Conservation (phyloP, 176 grass and related monocot species). For the Oryza officinalis region DNA sequence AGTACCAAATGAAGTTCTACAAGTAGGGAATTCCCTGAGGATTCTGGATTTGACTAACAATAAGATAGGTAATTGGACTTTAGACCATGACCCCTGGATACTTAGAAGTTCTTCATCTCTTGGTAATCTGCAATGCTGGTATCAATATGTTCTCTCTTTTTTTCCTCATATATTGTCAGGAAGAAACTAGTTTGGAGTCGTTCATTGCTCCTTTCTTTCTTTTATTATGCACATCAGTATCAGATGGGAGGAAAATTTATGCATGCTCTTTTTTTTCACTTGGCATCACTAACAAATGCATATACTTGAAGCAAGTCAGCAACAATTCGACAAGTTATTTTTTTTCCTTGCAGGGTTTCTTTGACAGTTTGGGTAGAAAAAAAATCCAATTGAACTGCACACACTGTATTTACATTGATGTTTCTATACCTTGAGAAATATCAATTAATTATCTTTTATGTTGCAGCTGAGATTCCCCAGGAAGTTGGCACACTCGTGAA, state of each 20-base stretch:
- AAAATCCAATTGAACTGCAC: neutral
- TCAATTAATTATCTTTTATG: slow-evolving; percentile 33
- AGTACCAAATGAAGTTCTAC: slow-evolving; percentile 83
- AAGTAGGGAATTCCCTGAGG: slow-evolving; percentile 81
- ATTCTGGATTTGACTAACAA: slow-evolving; percentile 98
- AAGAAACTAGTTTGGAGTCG: slow-evolving; percentile 14
- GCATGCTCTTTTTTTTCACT: slow-evolving; percentile 10
- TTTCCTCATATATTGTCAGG: neutral
- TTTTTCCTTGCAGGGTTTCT: neutral
- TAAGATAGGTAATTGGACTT: slow-evolving; percentile 69
- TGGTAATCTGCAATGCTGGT: neutral
- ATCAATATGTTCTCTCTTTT: slow-evolving; percentile 12
- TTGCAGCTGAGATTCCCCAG: slow-evolving; percentile 71
- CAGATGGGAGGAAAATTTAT: neutral
- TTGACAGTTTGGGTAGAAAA: slow-evolving; percentile 14
- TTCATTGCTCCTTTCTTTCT: neutral
- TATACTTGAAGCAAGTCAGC: neutral
- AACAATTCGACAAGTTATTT: neutral
- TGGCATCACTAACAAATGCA: neutral
- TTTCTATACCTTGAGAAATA: slow-evolving; percentile 18
- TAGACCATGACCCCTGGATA: neutral
- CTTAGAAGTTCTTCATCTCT: neutral
- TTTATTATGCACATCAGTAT: neutral
- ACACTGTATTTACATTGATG: neutral
- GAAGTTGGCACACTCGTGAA: slow-evolving; percentile 69